Evolutionary conservation across 2,329 filamentous ascomycete genomes (phyloP).

Genomic region (Shiraia sp.): DNA sequence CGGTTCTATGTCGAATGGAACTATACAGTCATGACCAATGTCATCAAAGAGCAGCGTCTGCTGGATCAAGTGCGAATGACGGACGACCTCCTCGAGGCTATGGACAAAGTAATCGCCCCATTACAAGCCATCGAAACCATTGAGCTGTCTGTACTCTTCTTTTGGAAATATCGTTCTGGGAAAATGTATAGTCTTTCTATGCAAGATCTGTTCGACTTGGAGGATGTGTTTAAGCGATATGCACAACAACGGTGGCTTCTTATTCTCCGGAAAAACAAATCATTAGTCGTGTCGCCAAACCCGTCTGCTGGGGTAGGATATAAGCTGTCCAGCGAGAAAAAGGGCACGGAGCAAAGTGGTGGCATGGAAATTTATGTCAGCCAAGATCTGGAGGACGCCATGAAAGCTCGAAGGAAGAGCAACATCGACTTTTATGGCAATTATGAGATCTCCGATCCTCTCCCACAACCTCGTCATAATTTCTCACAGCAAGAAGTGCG

Average conservation of each 20-base stretch:
- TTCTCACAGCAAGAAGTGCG: too few species aligned
- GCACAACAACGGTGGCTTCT: slow-evolving; percentile 38
- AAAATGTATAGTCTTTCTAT: slow-evolving; percentile 41
- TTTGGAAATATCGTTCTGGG: slow-evolving; percentile 38
- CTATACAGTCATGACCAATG: slow-evolving; percentile 31
- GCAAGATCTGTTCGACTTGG: slow-evolving; percentile 41
- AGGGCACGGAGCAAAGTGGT: slow-evolving; percentile 39
- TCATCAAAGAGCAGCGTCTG: slow-evolving; percentile 15
- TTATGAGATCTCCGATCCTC: slow-evolving; percentile 38
- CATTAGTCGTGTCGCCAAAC: slow-evolving; percentile 20
- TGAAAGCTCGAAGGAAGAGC: slow-evolving; percentile 32
- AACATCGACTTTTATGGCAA: slow-evolving; percentile 43
- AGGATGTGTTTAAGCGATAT: slow-evolving; percentile 39
- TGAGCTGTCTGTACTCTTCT: slow-evolving; percentile 39
- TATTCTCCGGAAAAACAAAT: slow-evolving; percentile 29
- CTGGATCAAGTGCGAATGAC: slow-evolving; percentile 38
- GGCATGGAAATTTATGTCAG: slow-evolving; percentile 44
- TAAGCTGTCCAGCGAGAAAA: slow-evolving; percentile 37
- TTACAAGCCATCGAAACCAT: slow-evolving; percentile 33
- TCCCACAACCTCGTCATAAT: slow-evolving; percentile 36
- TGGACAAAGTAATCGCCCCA: slow-evolving; percentile 33
- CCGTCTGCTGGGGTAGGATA: slow-evolving; percentile 38
- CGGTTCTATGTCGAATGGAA: slow-evolving; percentile 44
- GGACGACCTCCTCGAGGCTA: slow-evolving; percentile 32
- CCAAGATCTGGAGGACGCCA: slow-evolving; percentile 36